These are phyloP conservation scores for Hippophae gyantsensis DNA, from an alignment of 306 rosid species.

Conservation along the genomic window DNA sequence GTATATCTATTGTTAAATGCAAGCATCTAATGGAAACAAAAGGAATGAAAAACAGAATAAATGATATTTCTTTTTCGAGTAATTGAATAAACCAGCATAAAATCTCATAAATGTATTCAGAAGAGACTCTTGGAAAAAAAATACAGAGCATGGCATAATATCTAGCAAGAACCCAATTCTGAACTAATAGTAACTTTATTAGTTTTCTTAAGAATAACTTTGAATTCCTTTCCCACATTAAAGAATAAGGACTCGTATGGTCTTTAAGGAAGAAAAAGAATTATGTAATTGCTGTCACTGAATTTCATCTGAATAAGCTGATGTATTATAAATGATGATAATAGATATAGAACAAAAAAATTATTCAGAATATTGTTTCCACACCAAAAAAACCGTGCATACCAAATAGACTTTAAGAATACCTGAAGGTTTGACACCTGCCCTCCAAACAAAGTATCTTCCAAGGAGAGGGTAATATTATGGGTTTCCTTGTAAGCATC, in stretches of 20 bases:
- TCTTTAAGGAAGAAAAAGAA: neutral
- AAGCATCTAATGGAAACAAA: conserved; percentile 1
- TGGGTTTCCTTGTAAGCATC: conserved; percentile 95
- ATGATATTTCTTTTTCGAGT: neutral
- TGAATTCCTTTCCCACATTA: neutral
- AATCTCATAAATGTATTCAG: neutral
- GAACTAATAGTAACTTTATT: too few species aligned
- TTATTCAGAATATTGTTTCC: neutral
- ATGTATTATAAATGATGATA: neutral
- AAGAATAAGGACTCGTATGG: neutral
- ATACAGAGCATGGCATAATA: too few species aligned
- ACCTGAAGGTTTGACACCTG: conserved; percentile 97
- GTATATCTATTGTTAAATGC: too few species aligned
- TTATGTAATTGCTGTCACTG: neutral
- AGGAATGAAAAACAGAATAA: too few species aligned
- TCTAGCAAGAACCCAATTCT: too few species aligned
- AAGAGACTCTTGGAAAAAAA: too few species aligned
- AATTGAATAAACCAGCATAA: neutral
- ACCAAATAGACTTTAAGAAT: conserved; percentile 9
- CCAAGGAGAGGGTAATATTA: conserved; percentile 61
- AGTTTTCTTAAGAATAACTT: too few species aligned
- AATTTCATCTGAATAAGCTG: neutral
- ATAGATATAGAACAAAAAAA: neutral
- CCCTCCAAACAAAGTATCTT: conserved; percentile 93
- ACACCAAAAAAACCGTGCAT: conserved; percentile 6